These are phyloP conservation scores for Acephala macrosclerotiorum DNA, from an alignment of 2,329 filamentous ascomycete genomes.

Conservation along the genomic window DNA sequence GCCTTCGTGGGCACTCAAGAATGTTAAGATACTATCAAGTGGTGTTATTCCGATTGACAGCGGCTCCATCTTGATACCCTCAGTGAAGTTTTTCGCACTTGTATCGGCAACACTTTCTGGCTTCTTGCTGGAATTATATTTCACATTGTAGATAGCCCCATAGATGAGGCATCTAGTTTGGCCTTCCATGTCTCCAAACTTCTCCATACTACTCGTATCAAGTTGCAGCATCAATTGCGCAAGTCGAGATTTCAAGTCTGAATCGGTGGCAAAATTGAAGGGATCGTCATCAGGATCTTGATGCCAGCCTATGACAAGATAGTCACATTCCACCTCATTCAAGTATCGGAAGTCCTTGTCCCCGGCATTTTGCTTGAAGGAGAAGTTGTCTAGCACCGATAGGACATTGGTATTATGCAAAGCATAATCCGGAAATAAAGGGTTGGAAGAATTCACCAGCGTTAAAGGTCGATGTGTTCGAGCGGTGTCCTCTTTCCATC, in stretches of 20 bases:
- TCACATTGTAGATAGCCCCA: slow-evolving; percentile 17
- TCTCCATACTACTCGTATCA: background rate
- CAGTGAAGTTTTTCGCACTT: slow-evolving; percentile 11
- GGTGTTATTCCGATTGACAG: slow-evolving; percentile 20
- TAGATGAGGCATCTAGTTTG: background rate
- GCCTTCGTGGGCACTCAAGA: slow-evolving; percentile 14
- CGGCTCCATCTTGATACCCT: slow-evolving; percentile 16
- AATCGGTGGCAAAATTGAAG: background rate
- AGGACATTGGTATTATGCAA: slow-evolving; percentile 26
- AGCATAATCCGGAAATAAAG: slow-evolving; percentile 25
- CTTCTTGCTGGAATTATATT: slow-evolving; percentile 4
- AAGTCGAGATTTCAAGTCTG: background rate
- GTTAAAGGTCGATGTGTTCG: slow-evolving; percentile 3
- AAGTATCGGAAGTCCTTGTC: background rate
- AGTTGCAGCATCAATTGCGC: background rate
- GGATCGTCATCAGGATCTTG: slow-evolving; percentile 3
- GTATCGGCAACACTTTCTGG: slow-evolving; percentile 8
- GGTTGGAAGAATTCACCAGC: slow-evolving; percentile 19
- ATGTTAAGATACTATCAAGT: slow-evolving; percentile 20
- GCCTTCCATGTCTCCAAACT: background rate
- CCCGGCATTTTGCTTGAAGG: slow-evolving; percentile 4
- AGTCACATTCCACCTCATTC: slow-evolving; percentile 10
- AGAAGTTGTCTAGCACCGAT: slow-evolving; percentile 21
- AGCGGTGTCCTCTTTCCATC: background rate
- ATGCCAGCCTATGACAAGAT: slow-evolving; percentile 27